Evolutionary conservation across 1,139 yeast species (phyloP), one percentile per base, ranked within the genome.

Genomic region (Diutina rugosa): DNA sequence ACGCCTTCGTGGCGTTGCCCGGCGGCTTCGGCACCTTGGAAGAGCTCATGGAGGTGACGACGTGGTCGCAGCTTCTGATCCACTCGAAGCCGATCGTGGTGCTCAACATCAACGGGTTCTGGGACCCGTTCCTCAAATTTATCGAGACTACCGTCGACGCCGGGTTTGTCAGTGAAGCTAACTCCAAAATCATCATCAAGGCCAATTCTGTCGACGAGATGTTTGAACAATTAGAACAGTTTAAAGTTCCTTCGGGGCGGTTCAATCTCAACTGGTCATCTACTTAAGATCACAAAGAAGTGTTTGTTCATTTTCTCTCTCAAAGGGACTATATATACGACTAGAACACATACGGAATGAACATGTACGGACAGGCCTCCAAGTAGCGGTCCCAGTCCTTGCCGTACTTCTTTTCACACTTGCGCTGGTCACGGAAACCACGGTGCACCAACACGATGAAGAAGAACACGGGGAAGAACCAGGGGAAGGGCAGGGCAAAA

Each of bases 391-490:
- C 87, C 98, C 98, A 93, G 71, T 93, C 99, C 56, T 81, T 85
- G 55, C 98, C 98, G 66, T 93, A 93, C 75, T 93, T 93, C 69
- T 73, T 79, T 63, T 77, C 80, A 71, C 97, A 90, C 71, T 93
- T 90, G 63, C 82, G 79, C 62, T 84, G 81, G 72, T 93, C 99
- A 72, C 99, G 85, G 61, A 75, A 69, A 46, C 96, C 90, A 71
- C 99, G 85, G 71, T 93, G 99, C 56, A 86, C 71, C 68, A 93
- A 81, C 61, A 90, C 97, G 63, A 85, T 75, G 61, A 90, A 81
- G 81, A 90, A 93, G 76, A 93, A 93, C 46, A 78, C 73, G 2
- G 99, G 98, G 82, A 87, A 93, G 73, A 93, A 93, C 93, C 96
- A 93, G 54, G 97, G 97, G 76, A 93, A 82, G 56, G 93, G 89